Conservation (phyloP, 179 eudicot species). For the Pouteria campechiana region DNA sequence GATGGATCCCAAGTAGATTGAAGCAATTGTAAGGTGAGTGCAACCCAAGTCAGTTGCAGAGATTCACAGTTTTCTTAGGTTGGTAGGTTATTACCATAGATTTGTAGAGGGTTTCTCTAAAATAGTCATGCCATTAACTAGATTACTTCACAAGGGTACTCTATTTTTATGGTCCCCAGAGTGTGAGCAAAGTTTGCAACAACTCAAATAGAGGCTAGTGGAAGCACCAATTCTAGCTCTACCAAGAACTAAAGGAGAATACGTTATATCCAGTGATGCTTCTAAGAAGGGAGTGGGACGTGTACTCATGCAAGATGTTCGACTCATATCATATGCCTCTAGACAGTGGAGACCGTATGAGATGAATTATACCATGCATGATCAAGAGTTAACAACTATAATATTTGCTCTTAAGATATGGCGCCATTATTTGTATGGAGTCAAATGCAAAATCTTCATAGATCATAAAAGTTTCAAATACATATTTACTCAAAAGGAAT, state of each 20-base stretch:
- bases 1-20: not conserved
- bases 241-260: not conserved
- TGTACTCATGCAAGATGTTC: slow-evolving; percentile 2
- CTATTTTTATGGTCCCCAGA: not conserved
- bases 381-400: no score
- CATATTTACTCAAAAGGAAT: not conserved
- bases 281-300: not conserved
- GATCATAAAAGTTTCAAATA: no score
- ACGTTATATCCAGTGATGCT: not conserved
- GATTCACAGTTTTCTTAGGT: not conserved
- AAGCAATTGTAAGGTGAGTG: no score
- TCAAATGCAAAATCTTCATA: not conserved
- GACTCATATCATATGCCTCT: no score
- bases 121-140: not conserved
- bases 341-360: no score
- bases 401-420: no score
- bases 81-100: not conserved
- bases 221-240: not conserved
- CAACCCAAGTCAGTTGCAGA: no score
- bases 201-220: not conserved
- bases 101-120: not conserved
- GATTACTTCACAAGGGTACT: not conserved
- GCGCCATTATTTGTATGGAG: no score
- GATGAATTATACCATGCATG: no score
- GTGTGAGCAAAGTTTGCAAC: not conserved